Conservation (phyloP, 2,329 filamentous ascomycete genomes). For the Macroventuria anomochaeta region DNA sequence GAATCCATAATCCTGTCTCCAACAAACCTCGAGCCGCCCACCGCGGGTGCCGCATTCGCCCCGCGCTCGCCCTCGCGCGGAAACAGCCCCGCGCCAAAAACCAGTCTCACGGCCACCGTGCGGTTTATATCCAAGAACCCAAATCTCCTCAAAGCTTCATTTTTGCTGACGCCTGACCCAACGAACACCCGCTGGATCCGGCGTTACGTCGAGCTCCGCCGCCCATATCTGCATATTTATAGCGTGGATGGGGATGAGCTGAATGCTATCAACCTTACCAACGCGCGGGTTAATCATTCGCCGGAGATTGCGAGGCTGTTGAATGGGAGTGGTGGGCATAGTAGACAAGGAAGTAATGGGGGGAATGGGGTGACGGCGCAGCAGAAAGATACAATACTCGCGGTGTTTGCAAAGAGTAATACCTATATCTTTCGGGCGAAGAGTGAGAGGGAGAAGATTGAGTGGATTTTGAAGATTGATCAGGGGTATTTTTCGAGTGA, state of each 20-base stretch:
- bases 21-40: conserved; percentile 69
- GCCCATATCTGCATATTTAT: conserved; percentile 92
- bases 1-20: conserved; percentile 56
- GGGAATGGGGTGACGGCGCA: conserved; percentile 1
- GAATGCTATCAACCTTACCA: conserved; percentile 84
- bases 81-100: conserved; percentile 50
- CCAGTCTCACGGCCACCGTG: conserved; percentile 76
- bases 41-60: conserved; percentile 62
- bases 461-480: conserved; percentile 96
- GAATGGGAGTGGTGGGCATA: conserved; percentile 41
- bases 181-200: conserved; percentile 86
- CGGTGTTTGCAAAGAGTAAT: conserved; percentile 91
- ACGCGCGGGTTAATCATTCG: conserved; percentile 89
- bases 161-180: conserved; percentile 83
- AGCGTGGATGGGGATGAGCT: conserved; percentile 88
- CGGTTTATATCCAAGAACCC: conserved; percentile 79
- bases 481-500: conserved; percentile 68
- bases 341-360: conserved; percentile 9
- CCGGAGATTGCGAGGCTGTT: conserved; percentile 85
- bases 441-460: conserved; percentile 89
- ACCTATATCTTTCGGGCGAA: conserved; percentile 93
- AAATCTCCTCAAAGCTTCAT: conserved; percentile 78
- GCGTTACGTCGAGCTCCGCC: conserved; percentile 88
- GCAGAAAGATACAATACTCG: conserved; percentile 75
- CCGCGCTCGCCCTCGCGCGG: conserved; percentile 46